Base-by-base conservation (phyloP, 1,284 basidiomycete species). In the Pseudozyma flocculosa region DNA sequence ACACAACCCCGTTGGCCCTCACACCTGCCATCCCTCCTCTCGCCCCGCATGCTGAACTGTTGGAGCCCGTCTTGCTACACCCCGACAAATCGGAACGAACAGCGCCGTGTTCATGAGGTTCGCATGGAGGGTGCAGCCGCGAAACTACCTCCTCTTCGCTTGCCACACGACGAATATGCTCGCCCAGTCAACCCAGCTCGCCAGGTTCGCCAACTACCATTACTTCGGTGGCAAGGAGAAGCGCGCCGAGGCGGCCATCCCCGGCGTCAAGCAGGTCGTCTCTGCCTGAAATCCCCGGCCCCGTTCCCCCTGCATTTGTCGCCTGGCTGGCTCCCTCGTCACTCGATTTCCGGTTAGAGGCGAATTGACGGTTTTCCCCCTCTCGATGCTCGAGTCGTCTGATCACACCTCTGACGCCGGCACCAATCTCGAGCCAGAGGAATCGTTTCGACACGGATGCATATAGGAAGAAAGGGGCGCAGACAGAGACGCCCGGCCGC, bases 111-210 rank as follows among this genome's bases (percentile, higher is more conserved):
- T 77, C 45, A 73, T 73, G 70, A 61, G 75, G 36, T 77, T 77
- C 42, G 74, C 75, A 4, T 70, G 75, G 72, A 55, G 75, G 17
- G 75, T 77, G 11, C 66, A 72, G 45, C 75, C 75, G 40, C 48
- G 75, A 19, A 77, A 77, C 53, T 68, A 75, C 56, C 68, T 77
- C 19, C 69, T 77, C 23, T 71, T 77, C 40, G 74, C 71, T 4
- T 77, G 75, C 39, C 75, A 77, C 48, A 49, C 61, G 26, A 74
- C 71, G 19, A 77, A 77, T 48, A 70, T 72, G 15, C 59, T 68
- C 10, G 75, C 75, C 7, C 75, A 77, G 43, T 54, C 59, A 14
- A 60, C 45, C 5, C 75, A 77, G 47, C 48, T 61, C 11, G 18
- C 50, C 10, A 61, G 75, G 18, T 73, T 77, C 45, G 19, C 66